phyloP scores from a whole-genome alignment of 208 protist species.

The Crithidia thermophila region DNA sequence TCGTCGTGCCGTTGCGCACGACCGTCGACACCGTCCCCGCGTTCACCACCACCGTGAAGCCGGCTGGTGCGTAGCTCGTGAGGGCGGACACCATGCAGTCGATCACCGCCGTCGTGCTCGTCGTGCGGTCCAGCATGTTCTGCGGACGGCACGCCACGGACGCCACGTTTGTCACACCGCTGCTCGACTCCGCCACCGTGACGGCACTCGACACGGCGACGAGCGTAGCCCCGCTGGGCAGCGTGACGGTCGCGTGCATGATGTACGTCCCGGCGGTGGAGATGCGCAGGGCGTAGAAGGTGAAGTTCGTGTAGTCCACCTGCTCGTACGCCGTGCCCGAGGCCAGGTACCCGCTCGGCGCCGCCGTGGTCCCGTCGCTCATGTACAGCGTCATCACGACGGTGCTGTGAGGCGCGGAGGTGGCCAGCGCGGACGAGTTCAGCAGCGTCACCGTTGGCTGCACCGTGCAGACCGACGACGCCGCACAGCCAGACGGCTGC shows the following conservation, averaged over 20 bases:
- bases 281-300: slow-evolving; percentile 55
- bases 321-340: slow-evolving; percentile 44
- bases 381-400: slow-evolving; percentile 50
- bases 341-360: slow-evolving; percentile 34
- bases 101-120: slow-evolving; percentile 7
- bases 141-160: slow-evolving; percentile 55
- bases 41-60: slow-evolving; percentile 61
- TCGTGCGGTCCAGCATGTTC: slow-evolving; percentile 44
- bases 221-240: slow-evolving; percentile 48
- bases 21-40: slow-evolving; percentile 50
- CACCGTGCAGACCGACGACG: slow-evolving; percentile 41
- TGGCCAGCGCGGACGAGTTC: slow-evolving; percentile 34
- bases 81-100: slow-evolving; percentile 52
- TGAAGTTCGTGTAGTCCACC: slow-evolving; percentile 56
- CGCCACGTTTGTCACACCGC: slow-evolving; percentile 25
- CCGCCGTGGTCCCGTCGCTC: slow-evolving; percentile 32
- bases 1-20: slow-evolving; percentile 28
- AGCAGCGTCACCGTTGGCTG: slow-evolving; percentile 69
- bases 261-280: slow-evolving; percentile 53
- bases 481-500: slow-evolving; percentile 52
- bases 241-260: slow-evolving; percentile 63
- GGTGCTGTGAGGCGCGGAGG: slow-evolving; percentile 46
- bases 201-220: slow-evolving; percentile 41
- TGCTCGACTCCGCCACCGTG: slow-evolving; percentile 34
- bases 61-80: slow-evolving; percentile 26